phyloP scores from a whole-genome alignment of 495 filamentous ascomycete species.

The Penicillium manginii region DNA sequence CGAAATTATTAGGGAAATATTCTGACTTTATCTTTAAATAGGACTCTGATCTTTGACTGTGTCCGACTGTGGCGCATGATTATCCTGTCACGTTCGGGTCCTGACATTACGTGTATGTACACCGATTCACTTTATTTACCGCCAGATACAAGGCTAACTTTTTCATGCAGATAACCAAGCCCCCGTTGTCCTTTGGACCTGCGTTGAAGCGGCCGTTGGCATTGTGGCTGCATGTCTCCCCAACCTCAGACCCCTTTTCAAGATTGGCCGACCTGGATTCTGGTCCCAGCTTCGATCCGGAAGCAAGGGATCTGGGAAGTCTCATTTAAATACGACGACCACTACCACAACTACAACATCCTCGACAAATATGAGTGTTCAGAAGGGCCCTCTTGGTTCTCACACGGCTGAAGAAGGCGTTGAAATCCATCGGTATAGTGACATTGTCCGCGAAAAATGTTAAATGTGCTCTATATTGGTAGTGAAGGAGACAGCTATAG shows the following conservation, averaged over 20 bases:
- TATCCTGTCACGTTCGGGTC: constrained; percentile 18
- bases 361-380: constrained; percentile 5
- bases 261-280: constrained; percentile 21
- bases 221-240: constrained; percentile 34
- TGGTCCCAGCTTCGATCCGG: constrained; percentile 28
- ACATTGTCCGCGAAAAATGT: background rate
- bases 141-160: constrained; percentile 10
- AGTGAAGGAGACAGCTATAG: background rate
- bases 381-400: constrained; percentile 12
- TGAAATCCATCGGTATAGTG: constrained; percentile 22
- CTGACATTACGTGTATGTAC: constrained; percentile 32
- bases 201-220: constrained; percentile 29
- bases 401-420: constrained; percentile 16
- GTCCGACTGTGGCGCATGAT: constrained; percentile 27
- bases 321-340: constrained; percentile 9
- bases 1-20: background rate
- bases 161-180: constrained; percentile 29
- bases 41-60: constrained; percentile 28
- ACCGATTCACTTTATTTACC: background rate
- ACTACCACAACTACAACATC: constrained; percentile 11
- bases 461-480: background rate
- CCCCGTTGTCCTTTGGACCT: constrained; percentile 33
- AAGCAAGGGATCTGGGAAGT: constrained; percentile 16
- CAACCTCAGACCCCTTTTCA: constrained; percentile 31
- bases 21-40: constrained; percentile 2